Conservation (phyloP, 257 asterid species). For the Solanum sparsipilum region DNA sequence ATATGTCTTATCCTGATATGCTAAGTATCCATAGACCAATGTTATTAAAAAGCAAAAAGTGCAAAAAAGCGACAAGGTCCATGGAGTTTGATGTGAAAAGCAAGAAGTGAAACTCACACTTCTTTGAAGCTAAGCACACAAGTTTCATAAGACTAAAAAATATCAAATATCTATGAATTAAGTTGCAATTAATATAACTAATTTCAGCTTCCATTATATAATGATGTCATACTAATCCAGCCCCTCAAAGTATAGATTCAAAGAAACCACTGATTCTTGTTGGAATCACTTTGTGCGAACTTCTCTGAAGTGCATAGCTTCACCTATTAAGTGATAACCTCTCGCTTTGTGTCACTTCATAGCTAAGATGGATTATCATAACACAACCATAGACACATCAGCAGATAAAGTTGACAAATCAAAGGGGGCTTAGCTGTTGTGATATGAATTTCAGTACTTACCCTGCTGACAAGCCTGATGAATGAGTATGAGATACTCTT, state of each 20-base stretch:
- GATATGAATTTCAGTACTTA: background rate
- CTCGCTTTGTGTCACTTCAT: background rate
- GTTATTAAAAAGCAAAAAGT: background rate
- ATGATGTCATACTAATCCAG: background rate
- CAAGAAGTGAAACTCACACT: background rate
- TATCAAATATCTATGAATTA: background rate
- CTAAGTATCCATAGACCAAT: background rate
- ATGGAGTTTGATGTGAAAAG: background rate
- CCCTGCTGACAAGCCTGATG: slow-evolving; percentile 25
- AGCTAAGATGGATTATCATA: background rate
- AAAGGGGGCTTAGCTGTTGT: background rate
- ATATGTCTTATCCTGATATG: background rate
- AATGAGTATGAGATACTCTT: background rate
- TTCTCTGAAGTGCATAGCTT: background rate
- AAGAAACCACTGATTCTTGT: background rate
- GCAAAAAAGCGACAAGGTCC: background rate
- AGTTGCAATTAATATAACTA: background rate
- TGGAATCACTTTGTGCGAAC: background rate
- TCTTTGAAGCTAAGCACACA: background rate
- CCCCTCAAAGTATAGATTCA: background rate
- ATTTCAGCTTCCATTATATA: background rate
- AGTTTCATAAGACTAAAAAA: background rate
- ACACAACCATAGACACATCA: background rate
- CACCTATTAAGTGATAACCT: background rate
- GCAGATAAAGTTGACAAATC: background rate